Conservation (phyloP, 768 basidiomycete genomes). For the Lenzites betulinus region DNA sequence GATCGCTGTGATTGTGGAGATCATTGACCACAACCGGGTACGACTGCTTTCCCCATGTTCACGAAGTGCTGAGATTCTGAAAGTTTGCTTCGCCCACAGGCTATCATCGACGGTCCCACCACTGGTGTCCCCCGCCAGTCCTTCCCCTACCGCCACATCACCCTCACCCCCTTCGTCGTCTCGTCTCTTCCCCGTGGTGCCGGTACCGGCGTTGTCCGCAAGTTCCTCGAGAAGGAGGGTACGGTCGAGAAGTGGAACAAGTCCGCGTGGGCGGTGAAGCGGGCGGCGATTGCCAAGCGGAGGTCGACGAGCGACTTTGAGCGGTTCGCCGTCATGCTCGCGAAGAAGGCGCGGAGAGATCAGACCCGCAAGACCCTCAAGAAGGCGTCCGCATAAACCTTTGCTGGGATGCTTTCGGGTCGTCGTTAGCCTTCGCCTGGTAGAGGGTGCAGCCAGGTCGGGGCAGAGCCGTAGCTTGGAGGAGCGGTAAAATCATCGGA, state of each 20-base stretch:
- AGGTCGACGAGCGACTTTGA: constrained; percentile 87
- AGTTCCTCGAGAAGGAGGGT: constrained; percentile 84
- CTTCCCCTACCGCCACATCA: constrained; percentile 89
- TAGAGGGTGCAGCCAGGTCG: constrained; percentile 1
- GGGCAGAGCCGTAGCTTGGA: constrained; percentile 1
- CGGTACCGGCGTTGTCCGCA: constrained; percentile 79
- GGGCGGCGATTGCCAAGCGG: constrained; percentile 71
- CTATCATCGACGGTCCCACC: constrained; percentile 92
- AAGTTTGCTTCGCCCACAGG: constrained; percentile 47
- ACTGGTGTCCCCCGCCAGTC: constrained; percentile 92
- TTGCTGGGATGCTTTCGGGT: not conserved
- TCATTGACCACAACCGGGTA: constrained; percentile 99
- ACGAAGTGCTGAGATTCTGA: constrained; percentile 5
- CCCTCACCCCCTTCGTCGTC: constrained; percentile 84
- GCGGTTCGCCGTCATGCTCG: constrained; percentile 84
- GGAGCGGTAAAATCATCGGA: constrained; percentile 6
- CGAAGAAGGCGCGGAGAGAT: constrained; percentile 88
- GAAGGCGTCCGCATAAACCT: constrained; percentile 42
- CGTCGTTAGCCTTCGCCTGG: constrained; percentile 9
- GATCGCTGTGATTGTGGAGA: constrained; percentile 94
- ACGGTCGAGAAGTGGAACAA: constrained; percentile 87
- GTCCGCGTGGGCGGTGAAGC: constrained; percentile 87
- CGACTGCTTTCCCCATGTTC: constrained; percentile 25
- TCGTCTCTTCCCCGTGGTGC: constrained; percentile 86
- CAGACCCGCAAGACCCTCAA: constrained; percentile 67